These are phyloP conservation scores for Mentha longifolia DNA, from an alignment of 257 asterid genomes.

Conservation along the genomic window DNA sequence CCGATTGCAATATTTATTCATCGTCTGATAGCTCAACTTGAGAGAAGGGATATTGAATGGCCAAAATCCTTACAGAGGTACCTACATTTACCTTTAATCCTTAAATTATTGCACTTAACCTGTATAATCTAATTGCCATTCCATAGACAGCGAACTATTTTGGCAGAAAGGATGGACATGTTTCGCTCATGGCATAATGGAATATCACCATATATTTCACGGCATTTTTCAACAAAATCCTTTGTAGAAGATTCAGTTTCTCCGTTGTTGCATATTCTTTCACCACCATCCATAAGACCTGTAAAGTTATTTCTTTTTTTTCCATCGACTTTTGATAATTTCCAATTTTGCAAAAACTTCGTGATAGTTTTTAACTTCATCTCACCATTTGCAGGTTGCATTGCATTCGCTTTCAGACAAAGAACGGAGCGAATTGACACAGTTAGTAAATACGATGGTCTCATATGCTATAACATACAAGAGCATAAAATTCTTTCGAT, in stretches of 20 bases:
- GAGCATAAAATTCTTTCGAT: slow-evolving; percentile 60
- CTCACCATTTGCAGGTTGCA: slow-evolving; percentile 62
- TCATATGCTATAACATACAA: slow-evolving; percentile 85
- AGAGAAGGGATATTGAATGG: slow-evolving; percentile 83
- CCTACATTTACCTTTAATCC: slow-evolving; percentile 21
- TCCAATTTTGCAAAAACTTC: slow-evolving; percentile 1
- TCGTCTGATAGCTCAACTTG: slow-evolving; percentile 75
- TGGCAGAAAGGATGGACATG: slow-evolving; percentile 76
- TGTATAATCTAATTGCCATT: slow-evolving; percentile 30
- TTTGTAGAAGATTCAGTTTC: slow-evolving; percentile 84
- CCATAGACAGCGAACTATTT: slow-evolving; percentile 61
- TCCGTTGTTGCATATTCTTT: slow-evolving; percentile 77
- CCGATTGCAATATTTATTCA: slow-evolving; percentile 74
- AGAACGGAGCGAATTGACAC: slow-evolving; percentile 62
- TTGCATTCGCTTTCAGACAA: slow-evolving; percentile 80
- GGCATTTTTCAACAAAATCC: slow-evolving; percentile 84
- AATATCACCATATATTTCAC: slow-evolving; percentile 75
- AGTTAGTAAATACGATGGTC: slow-evolving; percentile 80
- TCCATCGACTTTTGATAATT: slow-evolving; percentile 29
- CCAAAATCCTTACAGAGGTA: slow-evolving; percentile 95
- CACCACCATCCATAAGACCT: slow-evolving; percentile 89
- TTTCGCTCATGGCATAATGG: slow-evolving; percentile 76
- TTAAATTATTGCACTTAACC: slow-evolving; percentile 19
- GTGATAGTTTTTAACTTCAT: not conserved
- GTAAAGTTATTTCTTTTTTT: slow-evolving; percentile 52